Evolutionary conservation across 768 basidiomycete species (phyloP), one percentile per base, ranked within the genome.

Genomic region (Epithele typhae): DNA sequence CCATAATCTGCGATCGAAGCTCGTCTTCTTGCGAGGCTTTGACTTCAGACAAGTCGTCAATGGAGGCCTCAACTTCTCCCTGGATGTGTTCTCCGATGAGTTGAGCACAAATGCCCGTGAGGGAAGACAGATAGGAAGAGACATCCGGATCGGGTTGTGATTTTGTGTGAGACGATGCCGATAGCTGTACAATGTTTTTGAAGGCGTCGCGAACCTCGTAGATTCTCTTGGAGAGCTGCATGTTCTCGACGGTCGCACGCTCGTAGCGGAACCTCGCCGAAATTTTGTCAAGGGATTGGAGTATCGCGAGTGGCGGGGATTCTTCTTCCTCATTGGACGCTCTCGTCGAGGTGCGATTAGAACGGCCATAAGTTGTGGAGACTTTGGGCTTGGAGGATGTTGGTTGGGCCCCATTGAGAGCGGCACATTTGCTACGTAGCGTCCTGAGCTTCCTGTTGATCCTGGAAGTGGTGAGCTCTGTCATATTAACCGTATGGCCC

Each of bases 201-300:
- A 79, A 84, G 42, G 73, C 72, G 50, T 77, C 76, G n/a, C 76
- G 67, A 14, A 83, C 69, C 12, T 75, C 75, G 56, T 78, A 69
- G 8, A 81, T 69, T 24, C 64, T 70, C 30, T 68, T 68, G 8
- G 78, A 71, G 24, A 79, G 64, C 43, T 76, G 71, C 30, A 71
- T 55, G 18, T 63, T 67, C 25, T 67, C 67, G 39, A 60, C 46
- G 30, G 58, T 62, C 18, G 62, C 54, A 36, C 62, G 63, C 42
- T 70, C 64, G 4, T 71, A 58, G 39, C 64, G 61, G 15, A 68
- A 55, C 33, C 65, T 68, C 41, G 58, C 36, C 14, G 60, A 67
- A 40, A 65, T 48, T 17, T 57, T 63, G 17, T 67, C 62, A 3
- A 73, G 68, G 14, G 67, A 63, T 11, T 55, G 67, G 11, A 79